Conservation (phyloP, 495 filamentous ascomycete species). For the Aspergillus indologenus region DNA sequence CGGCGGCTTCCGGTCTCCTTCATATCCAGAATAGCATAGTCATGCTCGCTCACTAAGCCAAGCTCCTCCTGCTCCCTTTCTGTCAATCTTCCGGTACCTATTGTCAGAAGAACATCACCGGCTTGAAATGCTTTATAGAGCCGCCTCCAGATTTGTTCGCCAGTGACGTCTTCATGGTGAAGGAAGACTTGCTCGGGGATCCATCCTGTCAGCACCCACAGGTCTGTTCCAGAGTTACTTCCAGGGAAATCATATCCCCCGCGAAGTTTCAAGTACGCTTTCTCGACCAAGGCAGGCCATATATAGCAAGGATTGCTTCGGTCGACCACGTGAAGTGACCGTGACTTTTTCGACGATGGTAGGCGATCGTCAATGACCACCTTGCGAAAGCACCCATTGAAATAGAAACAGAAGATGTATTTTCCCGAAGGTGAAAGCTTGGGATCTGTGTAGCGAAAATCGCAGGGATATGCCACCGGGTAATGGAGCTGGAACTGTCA, state of each 20-base stretch:
- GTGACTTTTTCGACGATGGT: conserved; percentile 68
- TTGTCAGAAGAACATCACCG: conserved; percentile 81
- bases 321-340: conserved; percentile 84
- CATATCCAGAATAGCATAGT: conserved; percentile 88
- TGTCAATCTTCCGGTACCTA: conserved; percentile 82
- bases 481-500: conserved; percentile 58
- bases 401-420: conserved; percentile 87
- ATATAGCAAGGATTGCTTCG: conserved; percentile 70
- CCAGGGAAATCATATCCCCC: conserved; percentile 98
- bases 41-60: conserved; percentile 85
- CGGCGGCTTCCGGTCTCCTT: conserved; percentile 60
- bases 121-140: conserved; percentile 68
- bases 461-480: conserved; percentile 69
- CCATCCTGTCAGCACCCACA: conserved; percentile 91
- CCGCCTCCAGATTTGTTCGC: conserved; percentile 72
- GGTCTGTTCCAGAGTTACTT: conserved; percentile 94
- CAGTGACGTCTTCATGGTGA: conserved; percentile 75
- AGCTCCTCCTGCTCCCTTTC: conserved; percentile 68
- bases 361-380: conserved; percentile 91
- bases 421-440: conserved; percentile 71
- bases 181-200: conserved; percentile 94
- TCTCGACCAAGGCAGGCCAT: conserved; percentile 94
- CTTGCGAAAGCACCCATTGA: conserved; percentile 88
- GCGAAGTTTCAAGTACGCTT: conserved; percentile 94
- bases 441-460: conserved; percentile 52